Evolutionary conservation across 2,329 filamentous ascomycete species (phyloP), one percentile per base, ranked within the genome.

Genomic region (Alternaria burnsii): DNA sequence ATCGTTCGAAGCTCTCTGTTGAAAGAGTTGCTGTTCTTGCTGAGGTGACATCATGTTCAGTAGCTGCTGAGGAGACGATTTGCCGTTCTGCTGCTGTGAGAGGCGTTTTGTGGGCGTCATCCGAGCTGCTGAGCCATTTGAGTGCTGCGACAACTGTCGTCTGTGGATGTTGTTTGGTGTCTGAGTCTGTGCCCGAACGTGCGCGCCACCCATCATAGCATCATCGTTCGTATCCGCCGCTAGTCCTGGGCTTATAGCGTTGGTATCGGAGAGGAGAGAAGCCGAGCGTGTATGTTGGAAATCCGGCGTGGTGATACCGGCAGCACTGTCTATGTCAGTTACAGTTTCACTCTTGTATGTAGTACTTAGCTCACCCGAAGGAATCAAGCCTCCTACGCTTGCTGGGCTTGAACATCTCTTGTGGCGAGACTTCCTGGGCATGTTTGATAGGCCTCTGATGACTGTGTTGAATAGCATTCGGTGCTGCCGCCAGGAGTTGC

Each of bases 351-450:
- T 12, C 4, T 8, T 14, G 10, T 20, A 22, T 12, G 22, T 9
- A 3, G 6, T 14, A 12, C 32, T 2, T 14, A 20, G 32, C 40
- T 34, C 50, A 56, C 57, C 32, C 28, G 32, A 28, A 40, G 2
- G 4, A 36, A 9, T 42, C 2, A 8, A 41, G 20, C 34, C n/a
- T 60, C 26, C 32, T 60, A 5, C n/a, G 55, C 53, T 57, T 60
- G 34, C 41, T 41, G 2, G 47, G 10, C 0, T 36, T 41, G 6
- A 24, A 38, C 3, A n/a, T 24, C 5, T 57, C 38, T 16, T 32
- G 38, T 16, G 14, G 18, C 9, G 22, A 40, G 5, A 26, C 36
- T 18, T 40, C 28, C 6, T 46, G 57, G 2, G 20, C 24, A 5
- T 52, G 53, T 22, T 34, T 36, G 7, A 1, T 16, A 28, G 24